Evolutionary conservation across 495 filamentous ascomycete species (phyloP).

Genomic region (Patellaria atrata): DNA sequence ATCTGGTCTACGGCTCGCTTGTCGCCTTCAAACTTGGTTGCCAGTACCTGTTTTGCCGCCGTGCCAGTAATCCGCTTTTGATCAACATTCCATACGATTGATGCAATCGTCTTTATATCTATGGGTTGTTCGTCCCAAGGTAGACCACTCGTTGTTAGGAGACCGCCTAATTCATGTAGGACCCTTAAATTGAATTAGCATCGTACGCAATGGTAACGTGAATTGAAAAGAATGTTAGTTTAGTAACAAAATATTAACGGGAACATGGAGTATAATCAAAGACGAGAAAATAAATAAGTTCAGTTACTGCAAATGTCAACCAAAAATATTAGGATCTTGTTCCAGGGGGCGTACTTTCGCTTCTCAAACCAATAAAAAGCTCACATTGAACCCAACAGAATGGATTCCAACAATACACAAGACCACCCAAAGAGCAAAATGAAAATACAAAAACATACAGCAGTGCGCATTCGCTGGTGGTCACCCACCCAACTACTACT

Average conservation of each 20-base stretch:
- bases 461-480: slow-evolving; percentile 26
- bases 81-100: slow-evolving; percentile 50
- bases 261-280: not conserved
- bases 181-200: slow-evolving; percentile 63
- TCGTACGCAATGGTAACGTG: too few species aligned
- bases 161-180: slow-evolving; percentile 75
- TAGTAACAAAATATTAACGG: not conserved
- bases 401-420: too few species aligned
- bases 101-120: slow-evolving; percentile 43
- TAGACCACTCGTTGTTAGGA: slow-evolving; percentile 41
- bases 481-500: slow-evolving; percentile 34
- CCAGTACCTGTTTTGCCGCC: slow-evolving; percentile 57
- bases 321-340: too few species aligned
- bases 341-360: too few species aligned
- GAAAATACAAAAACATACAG: slow-evolving; percentile 17
- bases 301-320: too few species aligned
- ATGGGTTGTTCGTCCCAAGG: slow-evolving; percentile 43
- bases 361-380: too few species aligned
- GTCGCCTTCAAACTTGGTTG: slow-evolving; percentile 38
- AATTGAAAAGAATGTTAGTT: too few species aligned
- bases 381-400: too few species aligned
- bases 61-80: slow-evolving; percentile 51
- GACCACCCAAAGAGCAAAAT: too few species aligned
- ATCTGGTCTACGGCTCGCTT: slow-evolving; percentile 40
- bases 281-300: not conserved